Evolutionary conservation across 495 filamentous ascomycete species (phyloP).

Genomic region (Chaetomium fimeti): DNA sequence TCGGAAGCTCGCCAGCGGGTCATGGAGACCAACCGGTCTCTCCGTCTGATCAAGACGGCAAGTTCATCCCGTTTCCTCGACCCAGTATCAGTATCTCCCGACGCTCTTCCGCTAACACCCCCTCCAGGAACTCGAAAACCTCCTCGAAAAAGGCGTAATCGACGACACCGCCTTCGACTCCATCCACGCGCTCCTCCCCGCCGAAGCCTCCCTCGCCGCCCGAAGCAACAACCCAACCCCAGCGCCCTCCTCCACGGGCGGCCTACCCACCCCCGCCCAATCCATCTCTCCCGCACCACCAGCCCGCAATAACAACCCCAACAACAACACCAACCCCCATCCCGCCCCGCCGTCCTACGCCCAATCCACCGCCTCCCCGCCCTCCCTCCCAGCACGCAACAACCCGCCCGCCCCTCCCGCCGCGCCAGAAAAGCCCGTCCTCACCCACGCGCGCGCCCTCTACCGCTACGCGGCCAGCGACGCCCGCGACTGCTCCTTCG

Average conservation of each 20-base stretch:
- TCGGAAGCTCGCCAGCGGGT: constrained; percentile 47
- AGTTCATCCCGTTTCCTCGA: constrained; percentile 31
- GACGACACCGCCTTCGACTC: constrained; percentile 64
- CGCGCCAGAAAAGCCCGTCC: constrained; percentile 54
- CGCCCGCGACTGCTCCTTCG: constrained; percentile 72
- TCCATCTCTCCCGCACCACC: constrained; percentile 40
- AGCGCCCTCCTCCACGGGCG: neutral
- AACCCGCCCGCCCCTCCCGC: constrained; percentile 39
- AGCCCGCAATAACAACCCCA: constrained; percentile 44
- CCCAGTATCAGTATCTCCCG: neutral
- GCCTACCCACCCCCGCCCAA: constrained; percentile 25
- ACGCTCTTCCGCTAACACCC: neutral
- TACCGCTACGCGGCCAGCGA: constrained; percentile 80
- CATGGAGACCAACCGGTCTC: constrained; percentile 72
- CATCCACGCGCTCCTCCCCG: constrained; percentile 71
- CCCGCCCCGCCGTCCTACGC: constrained; percentile 47
- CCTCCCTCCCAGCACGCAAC: constrained; percentile 54
- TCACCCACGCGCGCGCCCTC: constrained; percentile 73
- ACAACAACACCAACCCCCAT: constrained; percentile 29
- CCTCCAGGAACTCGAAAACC: constrained; percentile 82
- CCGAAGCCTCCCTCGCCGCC: constrained; percentile 56
- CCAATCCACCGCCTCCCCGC: constrained; percentile 53
- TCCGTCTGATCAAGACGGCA: constrained; percentile 82
- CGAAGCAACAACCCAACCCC: constrained; percentile 36
- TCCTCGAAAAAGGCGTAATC: constrained; percentile 75